A percentile compares a stretch with the other conserved stretches of the same genome.
phyloP scores from a whole-genome alignment of 2,329 filamentous ascomycete species.

The Pestalotiopsis fici region DNA sequence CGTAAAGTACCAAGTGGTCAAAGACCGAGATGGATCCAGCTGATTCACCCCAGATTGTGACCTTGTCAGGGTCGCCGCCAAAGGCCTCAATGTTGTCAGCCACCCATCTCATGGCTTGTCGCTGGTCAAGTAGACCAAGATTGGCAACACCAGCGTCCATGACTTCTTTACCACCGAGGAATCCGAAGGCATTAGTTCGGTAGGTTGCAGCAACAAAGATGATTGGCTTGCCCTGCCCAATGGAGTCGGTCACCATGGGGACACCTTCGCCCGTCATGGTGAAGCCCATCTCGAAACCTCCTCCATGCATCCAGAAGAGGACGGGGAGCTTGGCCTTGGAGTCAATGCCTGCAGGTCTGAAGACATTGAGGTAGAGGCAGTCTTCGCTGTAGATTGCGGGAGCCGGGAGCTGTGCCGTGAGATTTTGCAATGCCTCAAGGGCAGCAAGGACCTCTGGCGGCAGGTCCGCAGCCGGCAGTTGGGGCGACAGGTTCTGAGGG shows the following conservation, averaged over 20 bases:
- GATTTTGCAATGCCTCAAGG: constrained; percentile 33
- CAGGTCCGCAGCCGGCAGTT: constrained; percentile 23
- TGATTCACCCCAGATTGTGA: constrained; percentile 78
- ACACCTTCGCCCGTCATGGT: constrained; percentile 51
- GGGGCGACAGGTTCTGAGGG: constrained; percentile 68
- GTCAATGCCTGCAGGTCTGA: constrained; percentile 58
- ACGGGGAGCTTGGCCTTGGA: constrained; percentile 63
- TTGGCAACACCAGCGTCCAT: constrained; percentile 68
- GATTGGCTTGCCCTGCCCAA: constrained; percentile 60
- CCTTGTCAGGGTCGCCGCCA: constrained; percentile 72
- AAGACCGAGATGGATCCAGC: constrained; percentile 73
- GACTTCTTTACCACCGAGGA: constrained; percentile 69
- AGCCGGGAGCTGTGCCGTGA: constrained; percentile 58
- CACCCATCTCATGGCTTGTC: constrained; percentile 73
- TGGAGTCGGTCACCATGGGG: constrained; percentile 44
- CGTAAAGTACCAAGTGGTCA: constrained; percentile 75
- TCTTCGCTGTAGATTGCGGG: constrained; percentile 60
- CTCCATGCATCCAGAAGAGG: constrained; percentile 72
- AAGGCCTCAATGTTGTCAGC: constrained; percentile 77
- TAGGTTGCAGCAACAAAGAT: constrained; percentile 80
- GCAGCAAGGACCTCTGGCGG: constrained; percentile 43
- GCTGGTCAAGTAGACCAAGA: constrained; percentile 72
- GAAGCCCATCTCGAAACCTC: constrained; percentile 58
- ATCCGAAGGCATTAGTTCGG: constrained; percentile 73
- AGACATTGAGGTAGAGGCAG: constrained; percentile 62